Conservation (phyloP, 2,329 filamentous ascomycete species). For the Neurospora sp. region DNA sequence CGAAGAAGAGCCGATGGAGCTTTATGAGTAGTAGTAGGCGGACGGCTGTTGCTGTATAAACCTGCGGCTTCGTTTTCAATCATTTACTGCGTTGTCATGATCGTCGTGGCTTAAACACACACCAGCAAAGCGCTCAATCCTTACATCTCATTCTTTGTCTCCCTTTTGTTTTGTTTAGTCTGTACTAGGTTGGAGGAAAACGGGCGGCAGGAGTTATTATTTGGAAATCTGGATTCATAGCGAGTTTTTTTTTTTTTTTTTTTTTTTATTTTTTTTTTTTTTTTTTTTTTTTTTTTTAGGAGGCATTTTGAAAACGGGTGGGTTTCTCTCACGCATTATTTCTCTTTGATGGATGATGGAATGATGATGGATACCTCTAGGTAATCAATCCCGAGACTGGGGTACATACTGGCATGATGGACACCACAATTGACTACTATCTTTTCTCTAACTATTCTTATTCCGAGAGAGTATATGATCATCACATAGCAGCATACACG, state of each 20-base stretch:
- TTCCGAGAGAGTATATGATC: background rate
- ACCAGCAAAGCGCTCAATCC: background rate
- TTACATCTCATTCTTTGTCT: background rate
- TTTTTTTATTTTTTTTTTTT: too few relatives aligned
- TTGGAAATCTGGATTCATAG: background rate
- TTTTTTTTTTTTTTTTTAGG: background rate
- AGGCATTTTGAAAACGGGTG: background rate
- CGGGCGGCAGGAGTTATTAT: background rate
- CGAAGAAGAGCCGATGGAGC: constrained; percentile 19
- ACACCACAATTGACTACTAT: background rate
- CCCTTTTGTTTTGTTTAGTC: background rate
- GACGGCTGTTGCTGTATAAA: constrained; percentile 20
- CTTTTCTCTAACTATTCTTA: background rate
- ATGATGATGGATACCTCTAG: too few relatives aligned
- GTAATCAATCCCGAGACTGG: background rate
- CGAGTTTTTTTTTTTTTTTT: too few relatives aligned
- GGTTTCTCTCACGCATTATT: background rate
- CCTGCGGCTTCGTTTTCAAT: background rate
- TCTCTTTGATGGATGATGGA: background rate
- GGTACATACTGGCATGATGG: background rate
- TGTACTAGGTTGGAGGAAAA: background rate
- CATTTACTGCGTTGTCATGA: background rate
- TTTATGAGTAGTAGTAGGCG: constrained; percentile 16
- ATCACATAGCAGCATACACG: background rate
- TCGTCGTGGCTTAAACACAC: background rate